Evolutionary conservation across 1,284 basidiomycete species (phyloP), one percentile per base, ranked within the genome.

Genomic region (Moesziomyces sp.): DNA sequence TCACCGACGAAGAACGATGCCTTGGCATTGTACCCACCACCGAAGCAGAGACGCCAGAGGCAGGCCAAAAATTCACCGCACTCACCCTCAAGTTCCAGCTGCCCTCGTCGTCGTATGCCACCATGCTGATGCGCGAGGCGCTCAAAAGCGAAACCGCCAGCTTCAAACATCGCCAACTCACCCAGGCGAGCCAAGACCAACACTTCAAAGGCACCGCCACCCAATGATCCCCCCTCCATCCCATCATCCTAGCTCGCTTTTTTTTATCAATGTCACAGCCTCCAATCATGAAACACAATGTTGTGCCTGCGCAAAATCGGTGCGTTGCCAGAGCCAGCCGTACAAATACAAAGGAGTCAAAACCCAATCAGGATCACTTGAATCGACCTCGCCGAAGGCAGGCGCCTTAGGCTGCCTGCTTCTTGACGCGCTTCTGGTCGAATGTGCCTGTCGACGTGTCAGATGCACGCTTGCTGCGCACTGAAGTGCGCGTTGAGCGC

Each of bases 1-100:
- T 95, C 82, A 91, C 95, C 0, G 97, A 99, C 84, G 97, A 99
- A 85, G 97, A 99, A 86, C 88, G 88, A 88, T 98, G 66, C 47
- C 68, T 59, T 33, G 14, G 52, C 54, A 33, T 59, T 24, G 13
- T 45, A 13, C 49, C 49, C 46, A 26, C 60, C 19, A 33, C 47
- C 8, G 0, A 46, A 21, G 16, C 48, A 43, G 30, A 19, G 24
- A 35, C 14, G 16, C 14, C 19, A 21, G 33, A 18, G 5, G 21
- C 33, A 43, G 38, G 33, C 16, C 23, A 46, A 0, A 46, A 50
- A 11, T 80, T 80, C 68, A 66, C 77, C 14, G 82, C 82, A 0
- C 47, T 84, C 14, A 66, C 78, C 47, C 56, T 84, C 40, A 58
- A 60, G 13, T 79, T 84, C 46, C 72, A 77, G 47, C 75, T 84